Evolutionary conservation across 2,329 filamentous ascomycete species (phyloP).

Genomic region (Trichoderma sp.): DNA sequence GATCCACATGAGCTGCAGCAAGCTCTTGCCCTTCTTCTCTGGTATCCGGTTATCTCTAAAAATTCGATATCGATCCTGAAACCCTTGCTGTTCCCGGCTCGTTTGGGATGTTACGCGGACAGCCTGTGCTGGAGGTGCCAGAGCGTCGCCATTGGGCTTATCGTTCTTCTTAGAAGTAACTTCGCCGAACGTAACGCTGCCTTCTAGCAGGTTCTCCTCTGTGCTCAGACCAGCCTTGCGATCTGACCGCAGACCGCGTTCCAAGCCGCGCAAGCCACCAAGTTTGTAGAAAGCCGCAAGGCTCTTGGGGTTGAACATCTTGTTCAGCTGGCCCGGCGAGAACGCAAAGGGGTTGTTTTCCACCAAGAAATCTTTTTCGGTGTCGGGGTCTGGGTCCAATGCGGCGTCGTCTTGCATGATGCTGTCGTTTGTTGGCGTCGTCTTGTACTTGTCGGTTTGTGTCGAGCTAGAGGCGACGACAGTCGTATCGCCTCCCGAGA

Average conservation of each 20-base stretch:
- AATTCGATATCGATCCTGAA: conserved; percentile 63
- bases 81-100: conserved; percentile 11
- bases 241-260: conserved; percentile 74
- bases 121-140: not conserved
- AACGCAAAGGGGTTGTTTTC: conserved; percentile 84
- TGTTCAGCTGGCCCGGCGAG: conserved; percentile 77
- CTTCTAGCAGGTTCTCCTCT: conserved; percentile 68
- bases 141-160: conserved; percentile 37
- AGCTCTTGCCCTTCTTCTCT: conserved; percentile 70
- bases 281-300: conserved; percentile 76
- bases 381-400: conserved; percentile 71
- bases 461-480: conserved; percentile 48
- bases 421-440: conserved; percentile 46
- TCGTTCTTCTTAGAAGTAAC: conserved; percentile 47
- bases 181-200: conserved; percentile 69
- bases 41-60: conserved; percentile 72
- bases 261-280: conserved; percentile 74
- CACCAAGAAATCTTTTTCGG: conserved; percentile 72
- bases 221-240: conserved; percentile 69
- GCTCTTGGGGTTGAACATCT: conserved; percentile 87
- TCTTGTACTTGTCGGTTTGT: conserved; percentile 41
- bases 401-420: conserved; percentile 67
- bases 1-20: conserved; percentile 75
- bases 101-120: not conserved
- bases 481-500: conserved; percentile 63